Conservation (phyloP, 805 yeast species). For the Candida tammaniensis region DNA sequence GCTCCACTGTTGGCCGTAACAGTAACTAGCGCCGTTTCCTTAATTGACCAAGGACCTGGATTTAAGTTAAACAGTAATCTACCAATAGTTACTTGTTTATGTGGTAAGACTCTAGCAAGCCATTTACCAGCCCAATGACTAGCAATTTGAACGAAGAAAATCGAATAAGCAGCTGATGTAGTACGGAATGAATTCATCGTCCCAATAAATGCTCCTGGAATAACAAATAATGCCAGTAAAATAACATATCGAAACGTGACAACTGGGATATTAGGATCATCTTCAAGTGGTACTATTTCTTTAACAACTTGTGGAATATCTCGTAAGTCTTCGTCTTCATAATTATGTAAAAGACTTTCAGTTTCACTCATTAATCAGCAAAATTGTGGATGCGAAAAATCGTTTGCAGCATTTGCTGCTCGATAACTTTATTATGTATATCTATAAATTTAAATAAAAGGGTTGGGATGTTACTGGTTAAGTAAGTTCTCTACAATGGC, state of each 20-base stretch:
- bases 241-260: slow-evolving; percentile 35
- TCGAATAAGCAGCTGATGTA: slow-evolving; percentile 49
- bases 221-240: slow-evolving; percentile 30
- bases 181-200: slow-evolving; percentile 43
- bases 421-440: slow-evolving; percentile 4
- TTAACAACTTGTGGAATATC: slow-evolving; percentile 30
- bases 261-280: slow-evolving; percentile 38
- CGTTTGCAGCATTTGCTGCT: slow-evolving; percentile 2
- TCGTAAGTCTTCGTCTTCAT: slow-evolving; percentile 18
- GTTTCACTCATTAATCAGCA: too few relatives aligned
- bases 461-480: too few relatives aligned
- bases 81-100: slow-evolving; percentile 15
- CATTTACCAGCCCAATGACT: slow-evolving; percentile 47
- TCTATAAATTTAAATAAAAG: too few relatives aligned
- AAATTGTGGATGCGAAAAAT: slow-evolving; percentile 3
- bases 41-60: slow-evolving; percentile 57
- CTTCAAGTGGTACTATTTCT: slow-evolving; percentile 37
- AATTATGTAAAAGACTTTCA: slow-evolving; percentile 3
- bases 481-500: slow-evolving; percentile 3
- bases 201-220: slow-evolving; percentile 42
- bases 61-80: slow-evolving; percentile 30
- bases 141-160: slow-evolving; percentile 50
- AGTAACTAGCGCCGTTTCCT: slow-evolving; percentile 52
- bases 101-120: slow-evolving; percentile 42
- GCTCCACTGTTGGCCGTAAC: slow-evolving; percentile 53